These are phyloP conservation scores for Apiosordaria backusii DNA, from an alignment of 495 filamentous ascomycete species.

Conservation along the genomic window DNA sequence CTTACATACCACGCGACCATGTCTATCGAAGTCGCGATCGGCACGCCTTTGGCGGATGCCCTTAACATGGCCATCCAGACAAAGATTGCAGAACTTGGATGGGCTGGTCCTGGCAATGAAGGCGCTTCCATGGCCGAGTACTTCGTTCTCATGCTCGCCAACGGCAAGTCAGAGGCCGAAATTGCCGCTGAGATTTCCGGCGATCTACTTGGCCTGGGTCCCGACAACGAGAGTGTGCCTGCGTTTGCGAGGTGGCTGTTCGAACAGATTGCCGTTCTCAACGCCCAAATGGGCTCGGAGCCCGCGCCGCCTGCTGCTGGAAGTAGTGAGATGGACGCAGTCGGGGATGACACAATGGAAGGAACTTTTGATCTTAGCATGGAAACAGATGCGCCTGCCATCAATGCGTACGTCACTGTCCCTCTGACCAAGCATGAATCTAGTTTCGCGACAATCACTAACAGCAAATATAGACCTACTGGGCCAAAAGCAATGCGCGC, in stretches of 20 bases:
- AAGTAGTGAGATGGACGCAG: constrained; percentile 14
- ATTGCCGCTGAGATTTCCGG: constrained; percentile 85
- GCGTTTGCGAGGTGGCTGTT: constrained; percentile 92
- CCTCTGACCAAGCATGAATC: neutral
- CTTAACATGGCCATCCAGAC: constrained; percentile 76
- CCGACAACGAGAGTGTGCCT: constrained; percentile 75
- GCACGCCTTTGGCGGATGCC: constrained; percentile 76
- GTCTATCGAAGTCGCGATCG: constrained; percentile 67
- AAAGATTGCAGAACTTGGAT: constrained; percentile 94
- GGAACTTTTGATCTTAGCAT: constrained; percentile 61
- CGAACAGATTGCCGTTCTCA: constrained; percentile 68
- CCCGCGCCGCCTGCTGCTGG: constrained; percentile 23
- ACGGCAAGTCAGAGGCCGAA: constrained; percentile 85
- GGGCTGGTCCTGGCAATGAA: constrained; percentile 74
- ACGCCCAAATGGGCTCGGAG: constrained; percentile 56
- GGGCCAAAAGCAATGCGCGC: constrained; percentile 95
- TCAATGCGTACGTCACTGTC: constrained; percentile 62
- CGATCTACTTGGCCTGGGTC: constrained; percentile 77
- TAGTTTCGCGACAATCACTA: constrained; percentile 21
- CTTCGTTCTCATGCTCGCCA: constrained; percentile 92
- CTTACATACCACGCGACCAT: constrained; percentile 42
- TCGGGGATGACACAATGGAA: constrained; percentile 30
- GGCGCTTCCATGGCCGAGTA: constrained; percentile 89
- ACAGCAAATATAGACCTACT: constrained; percentile 64
- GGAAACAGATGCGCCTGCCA: constrained; percentile 46